These are phyloP conservation scores for Sphaerobolus stellatus DNA, from an alignment of 1,284 basidiomycete genomes.

Conservation along the genomic window DNA sequence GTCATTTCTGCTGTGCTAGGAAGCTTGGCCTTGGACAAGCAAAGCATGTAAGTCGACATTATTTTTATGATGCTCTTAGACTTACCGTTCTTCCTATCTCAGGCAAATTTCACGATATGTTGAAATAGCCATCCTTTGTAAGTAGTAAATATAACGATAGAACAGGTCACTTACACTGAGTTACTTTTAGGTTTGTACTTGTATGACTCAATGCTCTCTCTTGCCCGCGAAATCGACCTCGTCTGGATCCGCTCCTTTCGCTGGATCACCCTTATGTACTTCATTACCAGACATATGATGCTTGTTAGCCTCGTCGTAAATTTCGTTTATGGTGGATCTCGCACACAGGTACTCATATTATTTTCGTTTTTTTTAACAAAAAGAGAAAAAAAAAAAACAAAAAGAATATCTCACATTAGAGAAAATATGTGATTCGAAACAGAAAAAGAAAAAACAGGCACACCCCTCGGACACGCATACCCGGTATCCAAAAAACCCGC, in stretches of 20 bases:
- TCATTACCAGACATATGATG: slow-evolving; percentile 11
- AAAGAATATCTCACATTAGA: no score
- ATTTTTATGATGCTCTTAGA: no score
- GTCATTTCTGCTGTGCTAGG: no score
- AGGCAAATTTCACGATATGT: slow-evolving; percentile 7
- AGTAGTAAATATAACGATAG: background rate
- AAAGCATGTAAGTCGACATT: no score
- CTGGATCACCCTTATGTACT: slow-evolving; percentile 10
- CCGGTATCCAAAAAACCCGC: no score
- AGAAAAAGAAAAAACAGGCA: no score
- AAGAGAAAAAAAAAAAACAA: no score
- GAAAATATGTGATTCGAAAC: no score
- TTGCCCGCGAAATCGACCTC: slow-evolving; percentile 7
- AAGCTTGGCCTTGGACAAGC: no score
- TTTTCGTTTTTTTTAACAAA: no score
- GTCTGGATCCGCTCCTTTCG: slow-evolving; percentile 11
- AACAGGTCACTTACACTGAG: background rate
- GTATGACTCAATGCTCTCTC: slow-evolving; percentile 8
- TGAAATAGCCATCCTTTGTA: slow-evolving; percentile 7
- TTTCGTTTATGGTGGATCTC: background rate
- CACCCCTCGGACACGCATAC: no score
- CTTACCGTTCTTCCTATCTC: no score
- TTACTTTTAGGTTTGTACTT: slow-evolving; percentile 3
- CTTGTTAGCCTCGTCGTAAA: slow-evolving; percentile 6
- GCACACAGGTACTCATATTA: slow-evolving; percentile 3